phyloP scores from a whole-genome alignment of 208 protist species.

The Trypanosoma rangeli region DNA sequence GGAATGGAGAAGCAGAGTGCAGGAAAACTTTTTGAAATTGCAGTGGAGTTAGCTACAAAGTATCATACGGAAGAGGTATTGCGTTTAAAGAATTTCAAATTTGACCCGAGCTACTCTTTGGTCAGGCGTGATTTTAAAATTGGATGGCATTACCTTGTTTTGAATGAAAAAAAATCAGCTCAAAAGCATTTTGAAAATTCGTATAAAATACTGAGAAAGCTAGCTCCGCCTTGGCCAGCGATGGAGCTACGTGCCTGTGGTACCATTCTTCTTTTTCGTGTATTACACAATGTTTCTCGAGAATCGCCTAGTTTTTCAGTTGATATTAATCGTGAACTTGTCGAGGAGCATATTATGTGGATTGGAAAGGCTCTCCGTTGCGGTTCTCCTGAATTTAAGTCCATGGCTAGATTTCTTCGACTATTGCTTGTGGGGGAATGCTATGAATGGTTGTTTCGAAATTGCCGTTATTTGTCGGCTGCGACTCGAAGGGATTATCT shows the following conservation, averaged over 20 bases:
- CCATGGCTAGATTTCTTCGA: conserved; percentile 35
- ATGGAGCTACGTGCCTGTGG: conserved; percentile 48
- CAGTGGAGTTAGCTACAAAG: conserved; percentile 10
- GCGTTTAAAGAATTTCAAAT: conserved; percentile 24
- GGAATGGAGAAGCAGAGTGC: conserved; percentile 19
- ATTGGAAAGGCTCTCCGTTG: conserved; percentile 33
- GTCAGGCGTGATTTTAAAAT: conserved; percentile 49
- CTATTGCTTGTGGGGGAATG: conserved; percentile 49
- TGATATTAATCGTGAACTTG: conserved; percentile 35
- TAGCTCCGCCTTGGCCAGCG: conserved; percentile 37
- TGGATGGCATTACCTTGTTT: conserved; percentile 64
- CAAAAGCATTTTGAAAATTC: conserved; percentile 41
- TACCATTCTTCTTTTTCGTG: conserved; percentile 53
- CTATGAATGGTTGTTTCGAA: conserved; percentile 42
- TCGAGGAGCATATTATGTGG: conserved; percentile 49
- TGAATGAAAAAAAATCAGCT: conserved; percentile 41
- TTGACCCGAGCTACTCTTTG: background rate
- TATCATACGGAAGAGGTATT: conserved; percentile 35
- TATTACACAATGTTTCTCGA: conserved; percentile 24
- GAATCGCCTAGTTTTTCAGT: conserved; percentile 35
- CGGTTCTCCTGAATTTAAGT: conserved; percentile 36
- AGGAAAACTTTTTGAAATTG: conserved; percentile 23
- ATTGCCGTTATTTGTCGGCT: conserved; percentile 32
- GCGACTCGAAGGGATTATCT: conserved; percentile 32
- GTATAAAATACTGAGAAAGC: conserved; percentile 30